Conservation (phyloP, 116 monocot genomes). For the Phalaenopsis hybrid region DNA sequence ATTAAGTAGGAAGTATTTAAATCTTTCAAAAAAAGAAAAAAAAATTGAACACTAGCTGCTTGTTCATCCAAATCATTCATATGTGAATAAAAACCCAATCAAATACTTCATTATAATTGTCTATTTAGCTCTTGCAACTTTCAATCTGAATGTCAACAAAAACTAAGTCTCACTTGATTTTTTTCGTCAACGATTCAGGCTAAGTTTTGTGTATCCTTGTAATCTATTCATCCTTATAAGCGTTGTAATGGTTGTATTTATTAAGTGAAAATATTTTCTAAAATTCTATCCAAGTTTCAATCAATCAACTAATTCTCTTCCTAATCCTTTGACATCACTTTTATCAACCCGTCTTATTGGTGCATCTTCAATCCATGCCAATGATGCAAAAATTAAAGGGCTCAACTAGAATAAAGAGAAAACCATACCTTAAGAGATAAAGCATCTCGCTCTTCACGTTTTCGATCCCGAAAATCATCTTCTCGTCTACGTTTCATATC, state of each 20-base stretch:
- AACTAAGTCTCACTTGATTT: no score
- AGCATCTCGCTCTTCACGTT: slow-evolving; percentile 78
- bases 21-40: no score
- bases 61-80: neutral
- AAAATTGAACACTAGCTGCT: neutral
- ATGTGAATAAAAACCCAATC: neutral
- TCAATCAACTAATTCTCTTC: neutral
- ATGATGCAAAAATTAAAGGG: neutral
- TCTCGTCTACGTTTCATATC: slow-evolving; percentile 79
- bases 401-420: neutral
- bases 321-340: neutral
- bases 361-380: neutral
- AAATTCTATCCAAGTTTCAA: neutral
- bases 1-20: no score
- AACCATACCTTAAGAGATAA: slow-evolving; percentile 52
- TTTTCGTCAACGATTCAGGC: no score
- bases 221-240: no score
- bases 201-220: no score
- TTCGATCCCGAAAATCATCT: slow-evolving; percentile 77
- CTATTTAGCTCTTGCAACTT: neutral
- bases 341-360: neutral
- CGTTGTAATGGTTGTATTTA: neutral
- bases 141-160: neutral
- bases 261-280: neutral
- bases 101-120: neutral